These are phyloP conservation scores for Cladophialophora psammophila DNA, from an alignment of 2,329 filamentous ascomycete species.

Conservation along the genomic window DNA sequence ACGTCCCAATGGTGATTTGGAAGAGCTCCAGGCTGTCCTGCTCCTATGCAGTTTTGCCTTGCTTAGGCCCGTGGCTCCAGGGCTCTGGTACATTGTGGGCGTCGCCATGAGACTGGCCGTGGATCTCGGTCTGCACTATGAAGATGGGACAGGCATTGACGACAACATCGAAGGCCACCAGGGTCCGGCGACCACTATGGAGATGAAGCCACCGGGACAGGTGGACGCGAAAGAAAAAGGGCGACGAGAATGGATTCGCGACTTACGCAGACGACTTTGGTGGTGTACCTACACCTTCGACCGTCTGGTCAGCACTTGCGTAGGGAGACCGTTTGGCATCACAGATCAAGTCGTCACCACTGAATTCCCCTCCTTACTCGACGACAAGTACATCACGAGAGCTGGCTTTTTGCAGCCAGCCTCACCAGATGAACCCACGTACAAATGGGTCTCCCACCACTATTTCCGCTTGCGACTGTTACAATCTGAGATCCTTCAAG, in stretches of 20 bases:
- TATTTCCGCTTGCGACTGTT: conserved; percentile 88
- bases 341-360: conserved; percentile 97
- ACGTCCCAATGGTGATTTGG: conserved; percentile 83
- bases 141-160: conserved; percentile 77
- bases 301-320: conserved; percentile 91
- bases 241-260: conserved; percentile 81
- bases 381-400: conserved; percentile 86
- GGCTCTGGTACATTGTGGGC: conserved; percentile 96
- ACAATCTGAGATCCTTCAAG: conserved; percentile 94
- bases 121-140: conserved; percentile 89
- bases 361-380: conserved; percentile 86
- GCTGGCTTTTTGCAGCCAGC: conserved; percentile 72
- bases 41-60: conserved; percentile 90
- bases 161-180: conserved; percentile 47
- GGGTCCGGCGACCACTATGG: neutral
- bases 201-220: conserved; percentile 39
- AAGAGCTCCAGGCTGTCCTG: conserved; percentile 92
- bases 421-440: conserved; percentile 72
- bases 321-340: conserved; percentile 90
- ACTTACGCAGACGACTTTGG: conserved; percentile 86
- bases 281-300: conserved; percentile 98
- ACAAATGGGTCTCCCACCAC: conserved; percentile 89
- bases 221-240: conserved; percentile 66
- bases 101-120: conserved; percentile 90
- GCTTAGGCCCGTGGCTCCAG: conserved; percentile 87